Base-by-base conservation (phyloP, 306 rosid genomes). In the Ormosia semicastrata region DNA sequence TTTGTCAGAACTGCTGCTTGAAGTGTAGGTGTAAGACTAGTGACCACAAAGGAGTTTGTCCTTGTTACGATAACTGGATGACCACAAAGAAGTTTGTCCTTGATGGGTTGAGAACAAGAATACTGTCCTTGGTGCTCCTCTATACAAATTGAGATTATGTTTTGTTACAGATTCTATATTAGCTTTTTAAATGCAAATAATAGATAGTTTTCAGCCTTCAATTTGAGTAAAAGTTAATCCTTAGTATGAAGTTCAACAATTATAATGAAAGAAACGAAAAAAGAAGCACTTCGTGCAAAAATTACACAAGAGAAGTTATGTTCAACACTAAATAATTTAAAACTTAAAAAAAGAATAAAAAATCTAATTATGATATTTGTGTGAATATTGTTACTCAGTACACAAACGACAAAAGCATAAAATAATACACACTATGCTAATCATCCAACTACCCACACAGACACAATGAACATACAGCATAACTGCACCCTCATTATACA, bases 401-500 rank as follows among this genome's bases (percentile, higher is more conserved):
- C 24, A 24, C 24, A 24, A 24, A 24, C 24, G 24, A 24, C 24
- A 24, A 24, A 24, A 24, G 24, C 24, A 24, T 24, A 24, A 24
- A 24, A 24, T 24, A 24, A 24, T 24, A 24, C 58, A 41, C 41
- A 50, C 30, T 12, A 12, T 50, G 41, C 43, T 52, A 76, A 49
- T 52, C n/a, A 47, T 76, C 24, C 29, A 46, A 62, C 29, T 33
- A 4, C 13, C 0, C 13, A 29, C 1, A 50, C n/a, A 33, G 46
- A 50, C 81, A 40, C 14, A 54, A 9, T 36, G 46, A 66, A 49
- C n/a, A 41, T 67, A 68, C 49, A 78, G 24, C 76, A 62, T 54
- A 77, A 66, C 52, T 52, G 66, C 75, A 65, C 8, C 54, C 33
- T 52, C 47, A 49, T 43, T 44, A 41, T 56, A 56, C 67, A 78